Conservation (phyloP, 2,329 filamentous ascomycete genomes). For the Plectosphaerella sp. region DNA sequence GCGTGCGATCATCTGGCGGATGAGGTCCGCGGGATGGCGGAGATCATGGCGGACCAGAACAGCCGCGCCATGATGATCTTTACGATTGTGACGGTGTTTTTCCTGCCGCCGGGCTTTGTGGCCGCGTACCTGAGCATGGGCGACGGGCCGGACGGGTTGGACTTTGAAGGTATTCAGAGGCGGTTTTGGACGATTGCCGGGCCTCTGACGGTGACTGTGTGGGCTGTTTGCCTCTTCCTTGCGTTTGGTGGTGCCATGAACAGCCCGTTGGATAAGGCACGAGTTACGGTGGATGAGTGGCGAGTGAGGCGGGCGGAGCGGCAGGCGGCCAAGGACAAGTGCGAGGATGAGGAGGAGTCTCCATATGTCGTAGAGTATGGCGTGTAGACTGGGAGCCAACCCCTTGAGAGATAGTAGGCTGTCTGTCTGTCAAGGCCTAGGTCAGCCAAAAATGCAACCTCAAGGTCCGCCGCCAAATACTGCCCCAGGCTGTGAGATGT, state of each 20-base stretch:
- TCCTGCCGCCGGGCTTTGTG: constrained; percentile 24
- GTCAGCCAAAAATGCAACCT: too few relatives aligned
- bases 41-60: constrained; percentile 17
- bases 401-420: too few relatives aligned
- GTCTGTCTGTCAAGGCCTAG: too few relatives aligned
- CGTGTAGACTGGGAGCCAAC: too few relatives aligned
- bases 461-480: too few relatives aligned
- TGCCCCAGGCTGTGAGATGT: too few relatives aligned
- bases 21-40: constrained; percentile 4
- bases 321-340: neutral
- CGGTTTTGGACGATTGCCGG: constrained; percentile 10
- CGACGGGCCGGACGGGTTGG: constrained; percentile 3
- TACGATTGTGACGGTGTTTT: constrained; percentile 23
- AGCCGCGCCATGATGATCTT: constrained; percentile 23
- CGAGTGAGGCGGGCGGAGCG: neutral
- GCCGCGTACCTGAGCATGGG: constrained; percentile 27
- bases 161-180: constrained; percentile 6
- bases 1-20: neutral
- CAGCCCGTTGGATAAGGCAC: neutral
- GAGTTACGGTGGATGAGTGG: neutral
- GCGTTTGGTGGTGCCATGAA: neutral
- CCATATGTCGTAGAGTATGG: too few relatives aligned
- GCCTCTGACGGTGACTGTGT: constrained; percentile 7
- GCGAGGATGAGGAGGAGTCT: neutral
- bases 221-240: constrained; percentile 3